Evolutionary conservation across 176 grass and related monocot genomes (phyloP).

Genomic region (Pontederia crassipes): DNA sequence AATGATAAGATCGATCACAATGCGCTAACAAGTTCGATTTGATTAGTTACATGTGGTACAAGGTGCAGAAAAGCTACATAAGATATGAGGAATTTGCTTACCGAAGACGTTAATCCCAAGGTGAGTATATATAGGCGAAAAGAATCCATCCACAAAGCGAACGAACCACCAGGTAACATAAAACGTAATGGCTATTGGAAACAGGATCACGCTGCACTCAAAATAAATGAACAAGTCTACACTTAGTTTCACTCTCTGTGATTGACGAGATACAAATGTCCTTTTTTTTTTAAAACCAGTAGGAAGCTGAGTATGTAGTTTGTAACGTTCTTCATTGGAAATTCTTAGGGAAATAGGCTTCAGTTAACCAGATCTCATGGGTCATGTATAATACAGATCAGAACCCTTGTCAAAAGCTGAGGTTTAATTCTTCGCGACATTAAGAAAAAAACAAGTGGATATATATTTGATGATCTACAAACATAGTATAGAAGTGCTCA

Average conservation of each 20-base stretch:
- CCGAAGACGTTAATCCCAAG: constrained; percentile 57
- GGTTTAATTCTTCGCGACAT: no score
- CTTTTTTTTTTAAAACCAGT: neutral
- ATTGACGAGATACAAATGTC: neutral
- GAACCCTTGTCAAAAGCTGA: no score
- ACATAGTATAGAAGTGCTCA: neutral
- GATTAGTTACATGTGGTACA: neutral
- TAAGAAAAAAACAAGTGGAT: no score
- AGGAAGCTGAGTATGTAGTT: no score
- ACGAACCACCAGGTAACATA: constrained; percentile 80
- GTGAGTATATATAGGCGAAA: constrained; percentile 72
- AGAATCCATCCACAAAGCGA: constrained; percentile 66
- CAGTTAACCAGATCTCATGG: no score
- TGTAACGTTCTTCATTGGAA: no score
- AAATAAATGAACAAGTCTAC: neutral
- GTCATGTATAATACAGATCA: no score
- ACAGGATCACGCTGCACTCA: constrained; percentile 51
- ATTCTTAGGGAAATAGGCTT: no score
- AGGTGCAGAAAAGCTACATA: no score
- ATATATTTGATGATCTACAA: neutral
- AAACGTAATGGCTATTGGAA: constrained; percentile 73
- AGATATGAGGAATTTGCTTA: constrained; percentile 9
- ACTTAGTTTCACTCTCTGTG: neutral
- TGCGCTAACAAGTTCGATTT: neutral
- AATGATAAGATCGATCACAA: no score